Percentiles rank a stretch among this genome's conserved stretches.
phyloP scores from a whole-genome alignment of 1,284 basidiomycete genomes.

The Cryptococcus neoformans region DNA sequence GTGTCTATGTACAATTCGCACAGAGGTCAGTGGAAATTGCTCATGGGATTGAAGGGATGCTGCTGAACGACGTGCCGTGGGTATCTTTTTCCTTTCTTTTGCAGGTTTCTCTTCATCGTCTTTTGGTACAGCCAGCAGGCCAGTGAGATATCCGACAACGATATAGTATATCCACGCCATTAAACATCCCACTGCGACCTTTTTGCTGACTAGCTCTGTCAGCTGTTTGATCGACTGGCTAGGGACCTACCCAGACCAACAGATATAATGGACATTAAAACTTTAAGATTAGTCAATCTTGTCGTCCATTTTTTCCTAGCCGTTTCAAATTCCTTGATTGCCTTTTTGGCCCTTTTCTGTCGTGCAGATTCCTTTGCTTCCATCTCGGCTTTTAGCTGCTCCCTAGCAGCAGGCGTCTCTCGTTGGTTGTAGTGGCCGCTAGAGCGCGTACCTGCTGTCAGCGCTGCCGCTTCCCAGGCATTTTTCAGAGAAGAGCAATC shows the following conservation, averaged over 20 bases:
- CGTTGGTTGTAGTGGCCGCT: slow-evolving; percentile 38
- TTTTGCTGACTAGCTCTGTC: slow-evolving; percentile 16
- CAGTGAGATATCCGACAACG: slow-evolving; percentile 25
- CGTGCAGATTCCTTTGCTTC: slow-evolving; percentile 20
- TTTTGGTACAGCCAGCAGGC: slow-evolving; percentile 19
- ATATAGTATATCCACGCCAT: slow-evolving; percentile 32
- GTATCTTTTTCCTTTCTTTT: slow-evolving; percentile 23
- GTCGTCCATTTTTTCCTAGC: slow-evolving; percentile 29
- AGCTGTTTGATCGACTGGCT: too few species aligned
- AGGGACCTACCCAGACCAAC: slow-evolving; percentile 12
- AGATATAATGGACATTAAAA: slow-evolving; percentile 27
- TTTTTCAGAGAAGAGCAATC: not conserved
- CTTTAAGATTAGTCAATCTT: slow-evolving; percentile 28
- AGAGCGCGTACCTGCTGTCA: not conserved
- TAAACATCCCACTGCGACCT: slow-evolving; percentile 25
- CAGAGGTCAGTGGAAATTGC: slow-evolving; percentile 7
- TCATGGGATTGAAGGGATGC: not conserved
- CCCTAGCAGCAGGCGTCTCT: slow-evolving; percentile 23
- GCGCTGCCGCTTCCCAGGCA: not conserved
- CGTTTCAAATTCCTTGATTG: slow-evolving; percentile 16
- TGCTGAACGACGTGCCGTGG: slow-evolving; percentile 18
- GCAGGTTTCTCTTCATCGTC: slow-evolving; percentile 23
- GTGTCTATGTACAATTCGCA: not conserved
- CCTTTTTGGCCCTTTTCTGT: slow-evolving; percentile 22
- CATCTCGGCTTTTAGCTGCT: slow-evolving; percentile 21